A percentile compares a stretch with the other conserved stretches of the same genome.
These are phyloP conservation scores for Claviceps sp. DNA, from an alignment of 2,329 filamentous ascomycete species.

Conservation along the genomic window DNA sequence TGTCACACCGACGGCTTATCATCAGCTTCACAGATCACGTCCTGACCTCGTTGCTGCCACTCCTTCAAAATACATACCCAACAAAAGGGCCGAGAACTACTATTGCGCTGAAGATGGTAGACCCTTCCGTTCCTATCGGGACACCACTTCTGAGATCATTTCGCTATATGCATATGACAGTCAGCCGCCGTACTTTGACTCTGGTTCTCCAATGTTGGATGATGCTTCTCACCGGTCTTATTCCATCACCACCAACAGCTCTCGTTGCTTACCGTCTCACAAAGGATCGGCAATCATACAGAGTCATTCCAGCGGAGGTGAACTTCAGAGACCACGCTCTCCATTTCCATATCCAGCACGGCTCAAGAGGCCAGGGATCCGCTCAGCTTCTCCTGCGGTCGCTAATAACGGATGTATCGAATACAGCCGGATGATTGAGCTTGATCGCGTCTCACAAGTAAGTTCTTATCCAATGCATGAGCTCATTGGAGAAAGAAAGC, in stretches of 20 bases:
- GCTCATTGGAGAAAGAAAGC: not conserved
- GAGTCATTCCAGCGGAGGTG: slow-evolving; percentile 28
- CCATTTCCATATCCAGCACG: slow-evolving; percentile 46
- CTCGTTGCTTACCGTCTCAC: slow-evolving; percentile 31
- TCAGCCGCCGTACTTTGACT: slow-evolving; percentile 29
- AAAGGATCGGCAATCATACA: slow-evolving; percentile 34
- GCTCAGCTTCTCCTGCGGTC: slow-evolving; percentile 35
- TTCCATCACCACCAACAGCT: slow-evolving; percentile 40
- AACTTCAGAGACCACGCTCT: slow-evolving; percentile 40
- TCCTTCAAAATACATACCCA: slow-evolving; percentile 13
- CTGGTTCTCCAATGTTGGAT: slow-evolving; percentile 28
- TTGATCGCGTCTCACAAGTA: slow-evolving; percentile 34
- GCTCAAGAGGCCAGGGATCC: slow-evolving; percentile 38
- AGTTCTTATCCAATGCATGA: slow-evolving; percentile 9
- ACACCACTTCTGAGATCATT: slow-evolving; percentile 40
- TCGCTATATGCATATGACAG: slow-evolving; percentile 42
- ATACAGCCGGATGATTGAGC: slow-evolving; percentile 36
- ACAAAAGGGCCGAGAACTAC: slow-evolving; percentile 18
- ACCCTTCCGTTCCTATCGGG: slow-evolving; percentile 34
- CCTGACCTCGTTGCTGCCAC: slow-evolving; percentile 17
- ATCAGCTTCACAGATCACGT: slow-evolving; percentile 16
- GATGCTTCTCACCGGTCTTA: slow-evolving; percentile 37
- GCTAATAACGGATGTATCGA: slow-evolving; percentile 34
- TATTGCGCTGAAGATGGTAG: slow-evolving; percentile 27
- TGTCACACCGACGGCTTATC: slow-evolving; percentile 18